A percentile compares a stretch with the other conserved stretches of the same genome.
phyloP scores from a whole-genome alignment of 169 alveolate genomes.

The Theileria sp. region DNA sequence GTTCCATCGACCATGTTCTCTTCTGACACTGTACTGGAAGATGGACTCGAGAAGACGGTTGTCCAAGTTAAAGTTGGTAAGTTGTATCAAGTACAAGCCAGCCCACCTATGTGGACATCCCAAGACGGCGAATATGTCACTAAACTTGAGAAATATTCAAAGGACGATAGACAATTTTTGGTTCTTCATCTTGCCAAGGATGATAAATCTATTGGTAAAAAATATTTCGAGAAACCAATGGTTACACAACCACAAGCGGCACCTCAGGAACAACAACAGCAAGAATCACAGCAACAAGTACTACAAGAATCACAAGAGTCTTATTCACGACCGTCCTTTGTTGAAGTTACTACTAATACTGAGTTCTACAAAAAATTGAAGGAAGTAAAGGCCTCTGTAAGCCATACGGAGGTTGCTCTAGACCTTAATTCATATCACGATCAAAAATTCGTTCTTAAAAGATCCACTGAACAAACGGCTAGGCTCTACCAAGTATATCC shows the following conservation, averaged over 20 bases:
- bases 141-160: background rate
- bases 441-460: background rate
- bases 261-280: background rate
- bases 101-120: slow-evolving; percentile 8
- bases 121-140: background rate
- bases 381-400: background rate
- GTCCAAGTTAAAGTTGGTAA: background rate
- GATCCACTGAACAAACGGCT: background rate
- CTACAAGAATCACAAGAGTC: background rate
- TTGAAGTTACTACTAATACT: background rate
- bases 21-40: background rate
- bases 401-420: background rate
- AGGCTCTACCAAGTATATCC: background rate
- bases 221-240: background rate
- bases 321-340: background rate
- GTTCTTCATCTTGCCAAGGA: background rate
- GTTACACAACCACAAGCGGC: background rate
- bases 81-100: slow-evolving; percentile 1
- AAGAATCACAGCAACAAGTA: background rate
- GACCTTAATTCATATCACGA: background rate
- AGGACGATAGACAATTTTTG: background rate
- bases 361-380: background rate
- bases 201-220: background rate
- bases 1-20: background rate
- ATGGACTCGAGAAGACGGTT: background rate